Evolutionary conservation across 257 asterid species (phyloP), one percentile per base, ranked within the genome.

Genomic region (Primulina eburnea): DNA sequence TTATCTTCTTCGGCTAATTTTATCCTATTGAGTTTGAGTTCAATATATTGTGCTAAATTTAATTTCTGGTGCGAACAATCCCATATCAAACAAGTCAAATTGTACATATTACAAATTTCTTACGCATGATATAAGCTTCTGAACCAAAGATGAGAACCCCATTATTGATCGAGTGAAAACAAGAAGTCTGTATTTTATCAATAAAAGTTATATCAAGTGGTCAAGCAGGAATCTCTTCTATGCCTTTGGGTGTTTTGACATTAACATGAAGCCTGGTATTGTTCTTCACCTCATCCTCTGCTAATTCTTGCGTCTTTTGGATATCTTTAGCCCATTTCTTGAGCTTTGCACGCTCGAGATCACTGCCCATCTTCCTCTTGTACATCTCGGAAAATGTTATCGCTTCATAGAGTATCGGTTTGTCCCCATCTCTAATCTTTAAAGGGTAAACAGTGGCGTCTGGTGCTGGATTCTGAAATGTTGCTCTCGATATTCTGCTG

Each of bases 391-490:
- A 29, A 65, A 83, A 93, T 7, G 91, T 81, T 38, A 93, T 78
- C 3, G 88, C 82, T 80, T 81, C 85, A 1, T 83, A 87, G 32
- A 91, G 21, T 5, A 88, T 62, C 3, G 90, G 20, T 76, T 78
- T 82, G 65, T 83, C 96, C 0, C 93, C 93, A 16, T 84, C 92
- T 16, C 77, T 20, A 16, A 85, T 61, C 75, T 82, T 81, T 60
- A 91, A 50, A 0, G 99, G 99, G 76, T 87, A 91, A 64, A 94
- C 92, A 0, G 18, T 73, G 5, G 97, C 99, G 2, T 88, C 81
- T 0, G 89, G 89, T 0, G 92, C 87, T 1, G 99, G 97, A 60
- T 94, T 91, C 66, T 87, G 92, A 66, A 94, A 94, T 0, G 97
- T 86, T 2, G 99, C 97, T 7, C 91, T 76, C 0, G 99, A 91